Base-by-base conservation (phyloP, 1,139 yeast species). In the Nakaseomyces kungkrabaensis region DNA sequence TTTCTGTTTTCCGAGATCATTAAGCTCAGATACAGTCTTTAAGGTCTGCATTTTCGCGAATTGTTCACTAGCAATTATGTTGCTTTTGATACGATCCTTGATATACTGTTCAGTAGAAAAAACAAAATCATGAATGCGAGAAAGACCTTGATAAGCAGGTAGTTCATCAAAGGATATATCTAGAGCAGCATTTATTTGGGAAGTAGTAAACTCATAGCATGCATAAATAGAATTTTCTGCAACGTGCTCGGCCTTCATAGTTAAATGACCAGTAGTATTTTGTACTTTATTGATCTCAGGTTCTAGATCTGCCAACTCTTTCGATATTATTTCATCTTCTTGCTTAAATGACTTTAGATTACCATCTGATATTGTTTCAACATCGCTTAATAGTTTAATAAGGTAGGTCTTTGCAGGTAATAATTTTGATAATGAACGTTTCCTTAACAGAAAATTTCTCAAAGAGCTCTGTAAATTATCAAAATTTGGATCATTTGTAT, bases 391-490 rank as follows among this genome's bases (percentile, higher is more conserved):
- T 22, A 90, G 66, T 59, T 90, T 90, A 26, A 74, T 56, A 37
- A 92, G 69, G 60, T 85, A 94, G 25, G 84, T 89, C 63, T 90
- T 89, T 0, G 97, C 97, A 0, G 99, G 99, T 43, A 88, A 77
- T 26, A 94, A 72, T 66, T 94, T 94, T 0, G 97, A 89, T 17
- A 86, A 68, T 0, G 97, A 82, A 59, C 98, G 77, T 62, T 90
- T 92, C 57, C 90, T 96, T 38, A 94, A 73, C 5, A 94, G 82
- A 65, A 94, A 94, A 57, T 82, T 83, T 50, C 97, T 77, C 52
- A 94, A 72, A 1, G 95, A 82, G 6, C 85, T 83, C 61, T 94
- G 97, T 54, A 94, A 72, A 48, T 79, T 79, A 59, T 87, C 96
- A 65, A 92, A 90, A 59, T 87, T 83, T 31, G 66, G 61, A 43